Percentiles rank a stretch among this genome's conserved stretches.
Conservation (phyloP, 345 rosid genomes). For the Eucalyptus caleyi region DNA sequence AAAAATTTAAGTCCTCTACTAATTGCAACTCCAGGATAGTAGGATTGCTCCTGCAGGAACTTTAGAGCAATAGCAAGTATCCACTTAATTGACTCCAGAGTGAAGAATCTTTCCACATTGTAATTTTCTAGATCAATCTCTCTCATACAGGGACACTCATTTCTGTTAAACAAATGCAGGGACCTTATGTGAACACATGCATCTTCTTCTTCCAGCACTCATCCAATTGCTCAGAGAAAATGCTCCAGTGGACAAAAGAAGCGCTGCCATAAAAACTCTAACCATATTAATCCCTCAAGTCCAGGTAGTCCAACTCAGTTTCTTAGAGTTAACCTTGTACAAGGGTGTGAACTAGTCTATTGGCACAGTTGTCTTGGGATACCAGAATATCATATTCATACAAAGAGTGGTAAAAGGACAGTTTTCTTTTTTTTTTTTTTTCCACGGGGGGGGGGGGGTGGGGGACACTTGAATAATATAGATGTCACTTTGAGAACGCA, state of each 20-base stretch:
- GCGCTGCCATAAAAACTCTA: slow-evolving; percentile 87
- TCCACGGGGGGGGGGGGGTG: fast-evolving
- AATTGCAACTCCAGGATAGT: not conserved
- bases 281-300: slow-evolving; percentile 92
- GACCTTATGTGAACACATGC: slow-evolving; percentile 97
- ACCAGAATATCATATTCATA: not conserved
- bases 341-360: not conserved
- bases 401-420: not conserved
- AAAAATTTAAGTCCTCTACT: not conserved
- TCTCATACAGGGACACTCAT: not conserved
- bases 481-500: not conserved
- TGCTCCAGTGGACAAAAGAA: slow-evolving; percentile 73
- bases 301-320: slow-evolving; percentile 42
- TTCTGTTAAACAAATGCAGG: slow-evolving; percentile 27
- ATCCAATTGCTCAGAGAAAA: slow-evolving; percentile 87
- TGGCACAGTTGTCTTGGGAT: not conserved
- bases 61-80: not conserved
- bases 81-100: not conserved
- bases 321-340: not conserved
- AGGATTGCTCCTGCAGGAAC: not conserved
- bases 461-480: not conserved
- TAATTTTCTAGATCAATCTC: not conserved
- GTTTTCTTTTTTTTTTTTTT: not conserved
- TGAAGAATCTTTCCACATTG: not conserved
- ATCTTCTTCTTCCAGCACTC: slow-evolving; percentile 91